Base-by-base conservation (phyloP, 2,329 filamentous ascomycete species). In the Colletotrichum tropicale region DNA sequence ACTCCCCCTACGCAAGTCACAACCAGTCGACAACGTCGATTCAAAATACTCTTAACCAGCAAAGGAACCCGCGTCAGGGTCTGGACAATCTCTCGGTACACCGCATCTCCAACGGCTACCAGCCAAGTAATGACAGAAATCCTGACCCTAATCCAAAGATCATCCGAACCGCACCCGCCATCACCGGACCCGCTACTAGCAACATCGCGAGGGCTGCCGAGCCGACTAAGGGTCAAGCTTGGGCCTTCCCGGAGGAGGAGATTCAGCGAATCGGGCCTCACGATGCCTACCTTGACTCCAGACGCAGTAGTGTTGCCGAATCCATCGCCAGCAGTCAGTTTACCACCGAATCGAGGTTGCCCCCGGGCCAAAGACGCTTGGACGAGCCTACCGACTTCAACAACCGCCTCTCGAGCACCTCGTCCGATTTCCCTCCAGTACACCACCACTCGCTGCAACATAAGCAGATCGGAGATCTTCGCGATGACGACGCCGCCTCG, bases 401-500 rank as follows among this genome's bases (percentile, higher is more conserved):
- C 64, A 80, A 85, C 66, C 88, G 88, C 70, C 80, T 91, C 77
- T 89, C 89, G 4, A 86, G 84, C 71, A 86, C 85, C 5, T 90
- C 90, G 1, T 85, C 83, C 34, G 91, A 93, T 30, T 92, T 89
- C 73, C 90, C 89, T 8, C 87, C 89, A 0, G 87, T 91, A 2
- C 94, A 96, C 80, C 94, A 96, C 80, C 94, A 96, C 80, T 92
- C 90, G 2, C 91, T 96, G 82, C 94, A 96, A 81, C 93, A 95
- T 82, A 92, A 93, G 79, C 92, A 94, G 75, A 85, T 96, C 3
- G 91, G 90, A 21, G 93, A 93, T 79, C 84, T 96, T 10, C 90
- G 93, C 82, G 87, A 88, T 34, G 91, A 93, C 78, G 91, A 92
- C 69, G 87, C 85, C 3, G 89, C 89, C 68, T 86, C 84, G 16